Conservation (phyloP, 23 red algal genomes). For the Gracilariopsis chorda region DNA sequence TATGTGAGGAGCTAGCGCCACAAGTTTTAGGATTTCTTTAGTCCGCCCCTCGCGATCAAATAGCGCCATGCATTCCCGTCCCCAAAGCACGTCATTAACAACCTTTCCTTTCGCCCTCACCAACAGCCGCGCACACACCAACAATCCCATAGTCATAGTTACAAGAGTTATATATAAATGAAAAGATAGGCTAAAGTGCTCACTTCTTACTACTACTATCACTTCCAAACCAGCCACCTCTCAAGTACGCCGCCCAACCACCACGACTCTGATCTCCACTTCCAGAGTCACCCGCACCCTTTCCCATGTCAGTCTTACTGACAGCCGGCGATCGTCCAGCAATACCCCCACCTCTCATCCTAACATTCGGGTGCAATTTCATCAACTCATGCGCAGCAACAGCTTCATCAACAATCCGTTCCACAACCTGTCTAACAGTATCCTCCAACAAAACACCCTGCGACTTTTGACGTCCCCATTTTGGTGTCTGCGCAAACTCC, state of each 20-base stretch:
- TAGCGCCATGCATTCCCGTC: no score
- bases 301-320: neutral
- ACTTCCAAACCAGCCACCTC: conserved; percentile 42
- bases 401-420: conserved; percentile 52
- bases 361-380: conserved; percentile 26
- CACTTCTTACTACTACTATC: conserved; percentile 37
- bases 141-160: no score
- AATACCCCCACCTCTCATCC: conserved; percentile 25
- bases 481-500: neutral
- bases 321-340: neutral
- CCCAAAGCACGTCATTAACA: no score
- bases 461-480: neutral
- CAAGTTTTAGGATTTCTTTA: no score
- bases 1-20: no score
- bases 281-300: neutral
- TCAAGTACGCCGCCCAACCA: conserved; percentile 40
- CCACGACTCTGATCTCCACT: neutral
- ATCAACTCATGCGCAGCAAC: conserved; percentile 41
- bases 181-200: no score
- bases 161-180: no score
- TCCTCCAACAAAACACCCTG: conserved; percentile 13
- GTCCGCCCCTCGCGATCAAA: no score
- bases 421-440: conserved; percentile 35
- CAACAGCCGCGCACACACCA: no score
- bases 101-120: no score